Evolutionary conservation across 2,329 filamentous ascomycete species (phyloP).

Genomic region (Chaetomium sp.): DNA sequence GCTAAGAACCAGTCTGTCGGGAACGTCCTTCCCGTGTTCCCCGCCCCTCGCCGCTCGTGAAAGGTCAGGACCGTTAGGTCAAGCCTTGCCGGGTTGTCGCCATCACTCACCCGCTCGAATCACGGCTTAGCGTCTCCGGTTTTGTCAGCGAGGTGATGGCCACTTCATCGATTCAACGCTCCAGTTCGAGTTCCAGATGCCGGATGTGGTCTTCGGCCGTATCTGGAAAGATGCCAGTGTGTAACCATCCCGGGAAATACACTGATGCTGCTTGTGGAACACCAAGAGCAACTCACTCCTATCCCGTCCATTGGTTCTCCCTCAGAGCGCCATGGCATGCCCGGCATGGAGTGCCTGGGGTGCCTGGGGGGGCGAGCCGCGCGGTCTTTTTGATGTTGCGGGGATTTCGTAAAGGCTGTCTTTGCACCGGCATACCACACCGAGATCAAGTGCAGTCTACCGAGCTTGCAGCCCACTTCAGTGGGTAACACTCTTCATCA

Average conservation of each 20-base stretch:
- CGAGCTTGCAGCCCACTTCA: too few species aligned
- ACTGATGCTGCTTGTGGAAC: background rate
- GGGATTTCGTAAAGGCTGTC: background rate
- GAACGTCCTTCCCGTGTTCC: conserved; percentile 26
- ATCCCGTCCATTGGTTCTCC: background rate
- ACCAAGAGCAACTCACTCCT: background rate
- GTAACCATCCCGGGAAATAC: background rate
- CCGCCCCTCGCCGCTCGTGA: background rate
- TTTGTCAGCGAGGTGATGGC: background rate
- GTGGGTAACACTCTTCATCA: too few species aligned
- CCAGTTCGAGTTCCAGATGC: background rate
- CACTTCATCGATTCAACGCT: background rate
- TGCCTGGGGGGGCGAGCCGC: background rate
- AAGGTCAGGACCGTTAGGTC: background rate
- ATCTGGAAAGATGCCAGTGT: background rate
- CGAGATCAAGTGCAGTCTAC: too few species aligned
- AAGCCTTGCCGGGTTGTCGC: conserved; percentile 21
- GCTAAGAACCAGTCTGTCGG: conserved; percentile 30
- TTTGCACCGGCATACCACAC: background rate
- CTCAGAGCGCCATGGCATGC: background rate
- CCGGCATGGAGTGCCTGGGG: background rate
- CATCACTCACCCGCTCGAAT: conserved; percentile 4
- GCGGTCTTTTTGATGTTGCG: background rate
- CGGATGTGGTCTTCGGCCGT: conserved; percentile 2
- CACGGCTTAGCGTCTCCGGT: too few species aligned